Base-by-base conservation (phyloP, 176 grass and related monocot species). In the Pontederia crassipes region DNA sequence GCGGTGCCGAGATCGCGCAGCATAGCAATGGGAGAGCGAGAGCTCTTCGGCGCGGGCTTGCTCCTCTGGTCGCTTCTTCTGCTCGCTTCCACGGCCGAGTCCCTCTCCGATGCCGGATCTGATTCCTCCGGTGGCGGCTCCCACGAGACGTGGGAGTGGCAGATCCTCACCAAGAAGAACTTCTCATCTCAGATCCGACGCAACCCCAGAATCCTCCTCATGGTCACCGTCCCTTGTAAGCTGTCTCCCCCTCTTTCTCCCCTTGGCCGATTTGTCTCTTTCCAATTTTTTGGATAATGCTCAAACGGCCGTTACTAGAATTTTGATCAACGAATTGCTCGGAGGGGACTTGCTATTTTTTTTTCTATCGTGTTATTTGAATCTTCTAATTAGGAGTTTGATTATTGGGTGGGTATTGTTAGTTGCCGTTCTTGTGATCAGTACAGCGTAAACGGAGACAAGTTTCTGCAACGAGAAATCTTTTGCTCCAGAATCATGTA, bases 171-270 rank as follows among this genome's bases (percentile, higher is more conserved):
- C 46, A 71, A 73, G 78, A 51, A 64, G 32, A 80, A 88, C 64
- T 96, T 90, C 86, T 96, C 91, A 46, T 95, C 86, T 45, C 78
- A 90, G 86, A 96, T 88, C 66, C 92, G 78, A 29, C 70, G 80
- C 46, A 80, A 90, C 61, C 57, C 83, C 50, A 65, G 85, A 63
- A 71, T 83, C 66, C 83, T 96, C 47, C 66, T 96, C 70, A 0
- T 96, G 67, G 75, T 78, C 61, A 96, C 83, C 57, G 72, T 90
- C 64, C 86, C 92, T 46, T 96, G 87, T 96, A 81, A 78, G 87
- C 57, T 53, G 18, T 45, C 20, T 29, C 17, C n/a, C 51, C n/a
- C 15, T 18, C 6, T 26, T 17, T 69, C 40, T 46, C 61, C n/a
- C n/a, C n/a, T n/a, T n/a, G n/a, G n/a, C 59, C 12, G n/a, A 28